phyloP scores from a whole-genome alignment of 495 filamentous ascomycete species.

The Penicillium bialowiezense region DNA sequence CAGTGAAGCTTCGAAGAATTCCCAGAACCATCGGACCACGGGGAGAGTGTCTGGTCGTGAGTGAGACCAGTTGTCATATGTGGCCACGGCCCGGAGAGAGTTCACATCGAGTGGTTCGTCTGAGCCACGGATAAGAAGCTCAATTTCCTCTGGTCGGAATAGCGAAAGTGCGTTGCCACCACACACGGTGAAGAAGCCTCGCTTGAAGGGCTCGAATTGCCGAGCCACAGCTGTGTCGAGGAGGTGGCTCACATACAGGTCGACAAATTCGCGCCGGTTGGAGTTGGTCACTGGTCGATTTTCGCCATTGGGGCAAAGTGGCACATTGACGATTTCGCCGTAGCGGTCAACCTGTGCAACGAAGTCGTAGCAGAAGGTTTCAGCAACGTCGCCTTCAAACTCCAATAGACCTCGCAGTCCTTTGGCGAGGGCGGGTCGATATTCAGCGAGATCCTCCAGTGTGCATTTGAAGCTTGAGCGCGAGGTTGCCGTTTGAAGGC shows the following conservation, averaged over 20 bases:
- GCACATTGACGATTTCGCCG: constrained; percentile 59
- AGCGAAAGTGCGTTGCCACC: constrained; percentile 85
- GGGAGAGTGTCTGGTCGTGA: constrained; percentile 53
- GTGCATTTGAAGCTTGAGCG: constrained; percentile 67
- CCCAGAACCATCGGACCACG: constrained; percentile 86
- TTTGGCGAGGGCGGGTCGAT: constrained; percentile 70
- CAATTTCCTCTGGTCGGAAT: constrained; percentile 93
- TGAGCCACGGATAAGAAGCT: constrained; percentile 84
- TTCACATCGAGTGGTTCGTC: constrained; percentile 78
- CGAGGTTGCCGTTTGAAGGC: constrained; percentile 46
- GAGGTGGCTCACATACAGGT: constrained; percentile 77
- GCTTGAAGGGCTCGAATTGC: constrained; percentile 94
- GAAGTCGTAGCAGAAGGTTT: constrained; percentile 82
- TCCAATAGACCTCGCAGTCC: constrained; percentile 76
- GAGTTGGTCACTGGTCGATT: constrained; percentile 75
- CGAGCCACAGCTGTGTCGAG: constrained; percentile 75
- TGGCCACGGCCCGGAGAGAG: constrained; percentile 72
- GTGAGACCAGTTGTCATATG: constrained; percentile 75
- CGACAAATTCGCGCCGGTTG: constrained; percentile 86
- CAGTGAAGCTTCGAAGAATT: constrained; percentile 63
- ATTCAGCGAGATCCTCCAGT: constrained; percentile 83
- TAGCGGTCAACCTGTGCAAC: constrained; percentile 76
- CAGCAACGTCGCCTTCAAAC: constrained; percentile 81
- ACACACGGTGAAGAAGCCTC: constrained; percentile 92
- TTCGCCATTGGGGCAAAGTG: constrained; percentile 75